These are phyloP conservation scores for Clonostachys rhizophaga DNA, from an alignment of 2,329 filamentous ascomycete genomes.

Conservation along the genomic window DNA sequence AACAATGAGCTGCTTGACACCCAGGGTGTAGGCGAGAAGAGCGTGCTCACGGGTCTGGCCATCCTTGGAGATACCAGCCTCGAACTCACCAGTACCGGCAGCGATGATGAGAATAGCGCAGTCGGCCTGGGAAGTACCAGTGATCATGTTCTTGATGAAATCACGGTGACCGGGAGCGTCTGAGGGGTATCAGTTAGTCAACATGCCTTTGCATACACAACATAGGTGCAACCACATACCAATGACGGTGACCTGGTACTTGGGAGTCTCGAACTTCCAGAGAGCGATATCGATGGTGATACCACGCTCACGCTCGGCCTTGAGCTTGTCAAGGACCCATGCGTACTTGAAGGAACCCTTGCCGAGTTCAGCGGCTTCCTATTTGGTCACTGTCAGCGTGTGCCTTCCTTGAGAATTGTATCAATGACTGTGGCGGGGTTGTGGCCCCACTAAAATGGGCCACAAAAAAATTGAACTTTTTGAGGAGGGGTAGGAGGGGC, in stretches of 20 bases:
- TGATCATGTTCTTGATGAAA: conserved; percentile 99
- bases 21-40: conserved; percentile 98
- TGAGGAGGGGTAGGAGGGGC: conserved; percentile 7
- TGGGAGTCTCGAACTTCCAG: conserved; percentile 99
- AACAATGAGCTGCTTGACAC: conserved; percentile 99
- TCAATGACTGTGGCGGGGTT: conserved; percentile 5
- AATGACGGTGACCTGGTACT: conserved; percentile 98
- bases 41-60: conserved; percentile 99
- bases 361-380: conserved; percentile 98
- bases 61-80: conserved; percentile 99
- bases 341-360: conserved; percentile 99
- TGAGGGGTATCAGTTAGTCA: conserved; percentile 21
- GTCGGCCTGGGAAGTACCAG: conserved; percentile 99
- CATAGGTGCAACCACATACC: conserved; percentile 46
- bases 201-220: neutral
- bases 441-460: conserved; percentile 9
- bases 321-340: conserved; percentile 99
- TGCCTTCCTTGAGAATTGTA: neutral
- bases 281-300: conserved; percentile 99
- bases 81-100: conserved; percentile 99
- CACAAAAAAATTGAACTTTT: conserved; percentile 9
- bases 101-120: conserved; percentile 99
- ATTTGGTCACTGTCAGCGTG: conserved; percentile 10
- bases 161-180: conserved; percentile 99
- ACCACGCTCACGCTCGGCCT: conserved; percentile 99